phyloP scores from a whole-genome alignment of 169 alveolate genomes.

The Plasmodium knowlesi region DNA sequence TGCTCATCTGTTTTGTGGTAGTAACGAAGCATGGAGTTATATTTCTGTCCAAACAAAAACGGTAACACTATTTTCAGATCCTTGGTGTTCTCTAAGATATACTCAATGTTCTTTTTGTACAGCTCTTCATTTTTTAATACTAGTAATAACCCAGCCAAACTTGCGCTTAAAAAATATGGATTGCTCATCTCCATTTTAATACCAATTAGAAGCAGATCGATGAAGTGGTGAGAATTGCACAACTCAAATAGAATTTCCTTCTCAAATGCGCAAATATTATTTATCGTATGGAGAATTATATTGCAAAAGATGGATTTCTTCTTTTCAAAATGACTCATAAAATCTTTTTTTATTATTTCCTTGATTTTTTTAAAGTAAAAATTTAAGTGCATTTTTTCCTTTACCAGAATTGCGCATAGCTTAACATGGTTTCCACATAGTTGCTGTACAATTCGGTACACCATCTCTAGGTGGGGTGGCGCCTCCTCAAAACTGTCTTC shows the following conservation, averaged over 20 bases:
- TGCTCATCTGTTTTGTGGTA: background rate
- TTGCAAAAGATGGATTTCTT: conserved; percentile 33
- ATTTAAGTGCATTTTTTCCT: conserved; percentile 43
- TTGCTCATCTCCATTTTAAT: conserved; percentile 56
- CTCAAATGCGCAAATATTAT: conserved; percentile 28
- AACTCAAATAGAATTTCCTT: conserved; percentile 25
- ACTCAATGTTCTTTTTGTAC: conserved; percentile 59
- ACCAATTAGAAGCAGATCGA: conserved; percentile 48
- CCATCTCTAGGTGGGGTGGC: conserved; percentile 9
- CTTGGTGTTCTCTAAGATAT: conserved; percentile 57
- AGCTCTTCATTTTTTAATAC: conserved; percentile 53
- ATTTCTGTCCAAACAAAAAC: conserved; percentile 67
- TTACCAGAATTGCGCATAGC: conserved; percentile 52
- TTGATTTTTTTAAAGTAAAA: conserved; percentile 47
- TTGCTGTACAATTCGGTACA: conserved; percentile 20
- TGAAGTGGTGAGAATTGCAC: conserved; percentile 40
- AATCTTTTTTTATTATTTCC: conserved; percentile 30
- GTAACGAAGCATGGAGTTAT: conserved; percentile 38
- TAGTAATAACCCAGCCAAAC: conserved; percentile 47
- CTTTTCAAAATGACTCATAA: background rate
- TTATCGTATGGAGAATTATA: conserved; percentile 26
- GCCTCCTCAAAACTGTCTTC: conserved; percentile 24
- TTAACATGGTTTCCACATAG: conserved; percentile 28
- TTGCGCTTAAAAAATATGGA: conserved; percentile 63
- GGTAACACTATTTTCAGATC: conserved; percentile 69